Base-by-base conservation (phyloP, 2,329 filamentous ascomycete genomes). In the Mycosphaerelloides madeirae region DNA sequence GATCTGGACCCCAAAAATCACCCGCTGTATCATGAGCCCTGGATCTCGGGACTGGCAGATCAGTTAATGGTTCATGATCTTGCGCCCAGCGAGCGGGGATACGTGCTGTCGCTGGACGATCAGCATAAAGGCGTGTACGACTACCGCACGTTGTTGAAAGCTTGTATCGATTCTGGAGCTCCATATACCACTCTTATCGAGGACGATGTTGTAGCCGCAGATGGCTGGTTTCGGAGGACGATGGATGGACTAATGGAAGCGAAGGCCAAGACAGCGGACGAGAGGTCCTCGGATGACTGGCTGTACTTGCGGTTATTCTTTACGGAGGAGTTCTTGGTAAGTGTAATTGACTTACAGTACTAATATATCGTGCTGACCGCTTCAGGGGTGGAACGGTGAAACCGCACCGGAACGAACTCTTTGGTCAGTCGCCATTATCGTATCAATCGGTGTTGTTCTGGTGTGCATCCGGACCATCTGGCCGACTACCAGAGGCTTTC, bases 291-390 rank as follows among this genome's bases (percentile, higher is more conserved):
- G 3, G 29, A 43, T 13, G 29, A 46, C 20, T 67, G 65, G 51
- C 56, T 72, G 6, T 73, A 74, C 51, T 59, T 74, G 14, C 68
- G 70, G 2, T 59, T 74, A 11, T 74, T 74, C 57, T 72, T 71
- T 46, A 71, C 68, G 0, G 69, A 73, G 42, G 58, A 68, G 38
- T 68, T 69, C 18, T 25, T 25, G 22, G 22, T 25, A 25, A 35
- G 22, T 25, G 9, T 25, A 9, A 25, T 25, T 9, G 22, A 9
- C 22, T 5, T 25, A 25, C n/a, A n/a, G n/a, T 25, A 5, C 9
- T 25, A 9, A 25, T 25, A 9, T 5, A 25, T 25, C 9, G 6
- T 25, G 22, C 22, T 25, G 22, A 25, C 22, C 6, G 9, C 22
- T 25, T 25, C 61, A 70, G 3, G 69, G 70, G 40, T 73, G 70